phyloP scores from a whole-genome alignment of 2,329 filamentous ascomycete species.

The Nemania abortiva region DNA sequence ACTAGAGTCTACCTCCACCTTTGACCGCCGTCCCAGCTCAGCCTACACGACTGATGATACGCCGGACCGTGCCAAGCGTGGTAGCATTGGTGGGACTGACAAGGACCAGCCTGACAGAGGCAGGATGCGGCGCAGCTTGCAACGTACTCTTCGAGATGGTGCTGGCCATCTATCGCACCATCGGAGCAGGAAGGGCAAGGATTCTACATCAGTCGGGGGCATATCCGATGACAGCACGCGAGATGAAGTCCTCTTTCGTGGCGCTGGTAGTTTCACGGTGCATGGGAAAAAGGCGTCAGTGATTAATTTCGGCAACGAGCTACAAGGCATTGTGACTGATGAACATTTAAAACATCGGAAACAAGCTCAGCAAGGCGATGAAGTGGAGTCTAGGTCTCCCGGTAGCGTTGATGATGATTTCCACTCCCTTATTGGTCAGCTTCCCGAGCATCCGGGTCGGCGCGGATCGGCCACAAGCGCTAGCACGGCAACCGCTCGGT shows the following conservation, averaged over 20 bases:
- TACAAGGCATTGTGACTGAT: constrained; percentile 81
- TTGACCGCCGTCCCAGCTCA: constrained; percentile 58
- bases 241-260: constrained; percentile 79
- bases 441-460: constrained; percentile 61
- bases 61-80: constrained; percentile 54
- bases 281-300: constrained; percentile 98
- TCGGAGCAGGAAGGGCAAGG: constrained; percentile 81
- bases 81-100: constrained; percentile 52
- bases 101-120: constrained; percentile 68
- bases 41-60: constrained; percentile 58
- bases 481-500: constrained; percentile 75
- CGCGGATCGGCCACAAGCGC: constrained; percentile 73
- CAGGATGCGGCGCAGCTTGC: constrained; percentile 85
- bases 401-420: constrained; percentile 63
- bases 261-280: constrained; percentile 90
- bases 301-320: constrained; percentile 94
- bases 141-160: constrained; percentile 88
- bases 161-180: constrained; percentile 74
- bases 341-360: constrained; percentile 77
- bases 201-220: constrained; percentile 72
- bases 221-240: constrained; percentile 63
- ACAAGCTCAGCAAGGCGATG: constrained; percentile 58
- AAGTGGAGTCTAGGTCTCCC: constrained; percentile 52
- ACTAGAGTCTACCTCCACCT: constrained; percentile 55
- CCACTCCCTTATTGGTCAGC: constrained; percentile 62